A percentile compares a stretch with the other conserved stretches of the same genome.
phyloP scores from a whole-genome alignment of 768 basidiomycete genomes.

The Boletus rubescentipes region DNA sequence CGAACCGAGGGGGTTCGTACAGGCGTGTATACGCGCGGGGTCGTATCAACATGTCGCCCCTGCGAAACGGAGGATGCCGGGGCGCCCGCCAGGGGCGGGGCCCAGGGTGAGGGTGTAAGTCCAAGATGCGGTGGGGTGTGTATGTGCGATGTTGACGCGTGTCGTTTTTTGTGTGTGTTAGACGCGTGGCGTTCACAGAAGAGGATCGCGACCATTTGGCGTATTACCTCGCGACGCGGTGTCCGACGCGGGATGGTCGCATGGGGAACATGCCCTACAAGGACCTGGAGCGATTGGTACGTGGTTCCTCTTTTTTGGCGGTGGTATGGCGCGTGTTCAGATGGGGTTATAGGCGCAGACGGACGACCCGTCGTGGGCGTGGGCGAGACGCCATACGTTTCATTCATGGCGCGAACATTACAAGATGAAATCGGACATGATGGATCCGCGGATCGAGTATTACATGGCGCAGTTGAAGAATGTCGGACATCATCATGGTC shows the following conservation, averaged over 20 bases:
- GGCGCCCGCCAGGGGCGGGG: slow-evolving; percentile 1
- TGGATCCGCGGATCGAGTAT: slow-evolving; percentile 42
- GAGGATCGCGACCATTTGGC: slow-evolving; percentile 45
- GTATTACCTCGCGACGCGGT: slow-evolving; percentile 49
- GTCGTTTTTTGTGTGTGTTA: neutral
- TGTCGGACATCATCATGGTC: slow-evolving; percentile 21
- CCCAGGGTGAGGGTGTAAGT: slow-evolving; percentile 4
- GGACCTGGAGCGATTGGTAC: slow-evolving; percentile 48
- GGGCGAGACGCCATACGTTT: slow-evolving; percentile 48
- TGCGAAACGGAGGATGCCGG: slow-evolving; percentile 22
- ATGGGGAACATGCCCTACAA: slow-evolving; percentile 49
- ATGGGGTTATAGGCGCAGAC: slow-evolving; percentile 18
- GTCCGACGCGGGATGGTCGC: slow-evolving; percentile 44
- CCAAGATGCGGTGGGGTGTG: too few relatives aligned
- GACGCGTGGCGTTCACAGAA: slow-evolving; percentile 33
- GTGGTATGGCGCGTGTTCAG: neutral
- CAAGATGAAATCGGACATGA: slow-evolving; percentile 39
- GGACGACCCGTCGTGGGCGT: slow-evolving; percentile 39
- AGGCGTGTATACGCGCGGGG: slow-evolving; percentile 14
- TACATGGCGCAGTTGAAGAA: slow-evolving; percentile 22
- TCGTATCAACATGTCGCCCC: slow-evolving; percentile 14
- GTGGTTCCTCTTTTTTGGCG: slow-evolving; percentile 9
- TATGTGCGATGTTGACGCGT: neutral
- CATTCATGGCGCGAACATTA: slow-evolving; percentile 67
- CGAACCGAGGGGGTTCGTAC: slow-evolving; percentile 29